Evolutionary conservation across 495 filamentous ascomycete genomes (phyloP), one percentile per base, ranked within the genome.

Genomic region (Parathielavia hyrcaniae): DNA sequence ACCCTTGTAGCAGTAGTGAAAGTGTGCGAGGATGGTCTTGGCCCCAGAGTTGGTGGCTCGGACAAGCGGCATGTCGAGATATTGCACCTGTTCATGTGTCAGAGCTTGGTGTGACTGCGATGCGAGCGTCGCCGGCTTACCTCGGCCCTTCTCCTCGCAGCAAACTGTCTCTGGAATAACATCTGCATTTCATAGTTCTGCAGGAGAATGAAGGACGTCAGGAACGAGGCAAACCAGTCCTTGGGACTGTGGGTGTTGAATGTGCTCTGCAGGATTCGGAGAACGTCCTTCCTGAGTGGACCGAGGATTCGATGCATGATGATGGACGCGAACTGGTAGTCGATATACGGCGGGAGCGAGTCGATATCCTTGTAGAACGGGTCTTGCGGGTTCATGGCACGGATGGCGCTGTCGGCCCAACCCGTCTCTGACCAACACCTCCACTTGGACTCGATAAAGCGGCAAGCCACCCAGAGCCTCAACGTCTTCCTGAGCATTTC

Each of bases 11-110:
- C 66, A 69, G 41, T 73, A 74, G 55, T 74, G 71, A 50, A 74
- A 74, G 61, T 74, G 70, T n/a, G 71, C 71, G 11, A 74, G 64
- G 40, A 74, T 73, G 10, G 71, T 73, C 55, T 73, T 74, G 36
- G 71, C 70, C 17, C 71, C 69, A 40, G 71, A 74, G 53, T 74
- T 69, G 0, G 67, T 73, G 5, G 70, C 71, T 10, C 71, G 65
- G n/a, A 74, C 66, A 14, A 74, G 66, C 14, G 65, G 64, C 71
- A 74, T 74, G 53, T 74, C 71, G 7, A 71, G 50, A 46, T 70
- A 74, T 47, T 58, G 63, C 10, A 71, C 65, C 71, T 72, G 44
- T 14, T 39, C 19, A 22, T 23, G 14, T 23, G 50, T 53, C 23
- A 55, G 46, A 49, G 22, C 26, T 22, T 26, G 9, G 53, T 30